Evolutionary conservation across 768 basidiomycete species (phyloP), one percentile per base, ranked within the genome.

Genomic region (Suillus sp.): DNA sequence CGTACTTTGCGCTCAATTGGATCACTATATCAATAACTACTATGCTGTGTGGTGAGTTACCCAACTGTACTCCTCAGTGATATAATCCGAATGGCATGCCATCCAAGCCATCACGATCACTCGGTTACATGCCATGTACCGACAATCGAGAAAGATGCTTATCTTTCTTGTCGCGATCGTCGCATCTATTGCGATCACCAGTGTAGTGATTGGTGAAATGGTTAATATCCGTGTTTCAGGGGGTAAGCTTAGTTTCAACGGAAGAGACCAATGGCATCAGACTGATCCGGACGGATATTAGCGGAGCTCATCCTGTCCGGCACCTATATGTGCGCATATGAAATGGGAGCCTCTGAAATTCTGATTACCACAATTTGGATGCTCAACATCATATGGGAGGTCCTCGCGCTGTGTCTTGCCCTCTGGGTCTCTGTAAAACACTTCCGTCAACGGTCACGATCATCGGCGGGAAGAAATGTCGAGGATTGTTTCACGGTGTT

Each of bases 121-220:
- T 50, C 48, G 48, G 27, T 50, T 50, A 50, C 3, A 50, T 50
- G 48, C 25, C 25, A 50, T 50, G 48, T 50, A 50, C 13, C 45
- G 25, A 11, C 22, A 6, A 25, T 47, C 45, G 22, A 25, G 22
- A 47, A 47, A 47, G 22, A 47, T 47, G 45, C 45, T 47, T 7
- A 25, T 47, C 4, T 47, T 25, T 47, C 45, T 47, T 22, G 25
- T 50, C 27, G 27, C 8, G 8, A 30, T 50, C 25, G 27, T 5
- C 51, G 18, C 30, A 30, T 18, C 20, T 53, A 3, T 53, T 3
- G 10, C 4, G 30, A 32, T 53, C 18, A 20, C 30, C 32, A 4
- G 18, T 5, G 51, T 18, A 32, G 51, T 53, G 9, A 3, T 53
- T 4, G 9, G 18, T 9, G 51, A 10, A 32, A 53, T 53, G 10